These are phyloP conservation scores for Chaetomiaceae sp. DNA, from an alignment of 2,329 filamentous ascomycete genomes.

Conservation along the genomic window DNA sequence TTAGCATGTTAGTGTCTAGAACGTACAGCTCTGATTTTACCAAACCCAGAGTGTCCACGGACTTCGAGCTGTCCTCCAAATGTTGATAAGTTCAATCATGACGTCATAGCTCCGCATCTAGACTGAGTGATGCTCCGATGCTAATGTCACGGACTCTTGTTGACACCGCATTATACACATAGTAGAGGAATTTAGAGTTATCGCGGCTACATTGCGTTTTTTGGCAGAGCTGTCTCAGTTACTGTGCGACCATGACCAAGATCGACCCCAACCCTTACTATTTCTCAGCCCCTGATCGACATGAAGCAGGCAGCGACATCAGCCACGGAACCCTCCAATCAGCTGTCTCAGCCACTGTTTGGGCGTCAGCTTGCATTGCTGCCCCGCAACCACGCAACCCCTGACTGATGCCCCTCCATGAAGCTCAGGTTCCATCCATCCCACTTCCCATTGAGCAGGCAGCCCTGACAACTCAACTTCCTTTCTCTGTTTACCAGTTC, in stretches of 20 bases:
- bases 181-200: too few relatives aligned
- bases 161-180: too few relatives aligned
- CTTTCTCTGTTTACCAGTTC: neutral
- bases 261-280: neutral
- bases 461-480: neutral
- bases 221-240: too few relatives aligned
- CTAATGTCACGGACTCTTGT: too few relatives aligned
- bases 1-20: neutral
- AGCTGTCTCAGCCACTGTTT: constrained; percentile 19
- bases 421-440: constrained; percentile 9
- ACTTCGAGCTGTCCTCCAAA: too few relatives aligned
- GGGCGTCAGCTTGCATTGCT: constrained; percentile 23
- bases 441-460: neutral
- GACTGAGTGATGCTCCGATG: neutral
- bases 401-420: constrained; percentile 13
- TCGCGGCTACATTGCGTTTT: too few relatives aligned
- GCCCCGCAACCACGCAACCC: constrained; percentile 28
- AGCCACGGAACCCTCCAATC: constrained; percentile 1
- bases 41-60: too few relatives aligned
- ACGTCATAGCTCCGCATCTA: too few relatives aligned
- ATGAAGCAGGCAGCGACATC: neutral
- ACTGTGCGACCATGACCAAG: too few relatives aligned
- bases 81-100: too few relatives aligned
- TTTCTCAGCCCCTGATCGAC: neutral
- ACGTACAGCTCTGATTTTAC: too few relatives aligned